Conservation (phyloP, 2,329 filamentous ascomycete species). For the Paecilomyces sp. region DNA sequence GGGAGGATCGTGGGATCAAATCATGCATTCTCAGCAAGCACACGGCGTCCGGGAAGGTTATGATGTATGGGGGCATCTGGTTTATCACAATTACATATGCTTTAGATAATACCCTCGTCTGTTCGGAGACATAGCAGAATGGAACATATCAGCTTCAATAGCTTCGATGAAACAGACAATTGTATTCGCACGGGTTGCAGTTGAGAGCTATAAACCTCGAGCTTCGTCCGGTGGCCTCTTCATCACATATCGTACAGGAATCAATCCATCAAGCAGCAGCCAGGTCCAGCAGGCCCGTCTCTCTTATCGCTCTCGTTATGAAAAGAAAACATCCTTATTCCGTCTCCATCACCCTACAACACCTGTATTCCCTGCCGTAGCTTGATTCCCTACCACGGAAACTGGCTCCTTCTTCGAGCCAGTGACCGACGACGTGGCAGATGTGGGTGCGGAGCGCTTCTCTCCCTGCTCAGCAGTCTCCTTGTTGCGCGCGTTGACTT, state of each 20-base stretch:
- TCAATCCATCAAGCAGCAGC: background rate
- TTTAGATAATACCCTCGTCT: background rate
- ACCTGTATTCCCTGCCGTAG: background rate
- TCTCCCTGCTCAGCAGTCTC: conserved; percentile 4
- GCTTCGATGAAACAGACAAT: background rate
- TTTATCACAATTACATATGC: background rate
- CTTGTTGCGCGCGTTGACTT: conserved; percentile 72
- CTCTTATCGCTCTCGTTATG: background rate
- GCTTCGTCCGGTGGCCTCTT: background rate
- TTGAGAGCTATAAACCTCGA: background rate
- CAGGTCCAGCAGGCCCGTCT: background rate
- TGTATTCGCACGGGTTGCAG: background rate
- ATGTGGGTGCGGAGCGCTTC: background rate
- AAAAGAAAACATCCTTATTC: no score
- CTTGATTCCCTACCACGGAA: background rate
- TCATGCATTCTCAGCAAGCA: background rate
- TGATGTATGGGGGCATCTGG: background rate
- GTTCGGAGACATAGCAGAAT: background rate
- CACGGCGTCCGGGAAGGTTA: background rate
- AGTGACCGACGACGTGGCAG: background rate
- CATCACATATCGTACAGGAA: background rate
- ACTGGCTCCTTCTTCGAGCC: background rate
- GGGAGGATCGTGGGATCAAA: background rate
- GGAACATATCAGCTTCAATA: background rate
- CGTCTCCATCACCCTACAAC: background rate